Base-by-base conservation (phyloP, 169 alveolate species). In the Cryptosporidium parvum region DNA sequence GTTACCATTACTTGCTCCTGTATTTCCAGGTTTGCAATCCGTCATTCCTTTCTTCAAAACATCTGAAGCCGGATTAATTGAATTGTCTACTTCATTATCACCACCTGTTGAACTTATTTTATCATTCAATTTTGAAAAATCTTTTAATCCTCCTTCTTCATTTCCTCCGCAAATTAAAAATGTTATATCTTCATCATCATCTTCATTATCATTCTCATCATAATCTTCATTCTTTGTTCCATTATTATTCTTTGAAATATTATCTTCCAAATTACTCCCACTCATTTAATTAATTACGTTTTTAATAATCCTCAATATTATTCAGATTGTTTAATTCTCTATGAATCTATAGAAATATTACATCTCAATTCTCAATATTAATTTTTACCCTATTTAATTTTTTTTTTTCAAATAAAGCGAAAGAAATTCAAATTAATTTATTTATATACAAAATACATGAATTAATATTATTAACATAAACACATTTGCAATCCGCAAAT, bases 101-200 rank as follows among this genome's bases (percentile, higher is more conserved):
- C 12, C 33, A 58, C 33, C 18, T 10, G 42, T n/a, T 33, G 45
- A 61, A 21, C 8, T 33, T 2, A 3, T 23, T 0, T 68, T 68
- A 18, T 23, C 37, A 37, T 21, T 68, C 45, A 33, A 4, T 33
- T 33, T 35, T n/a, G 86, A 75, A 56, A 75, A 75, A 21, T 75
- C 86, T 1, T 56, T 56, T 21, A 61, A 56, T 16, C 42, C 72
- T 16, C 72, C 48, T 21, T 75, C 86, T 21, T 59, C 73, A 33
- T 75, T 37, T 35, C 70, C 86, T 4, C 86, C 86, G 26, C 71
- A 56, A 21, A 75, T 75, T 39, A 75, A 39, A 35, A 75, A 75
- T 1, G 44, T 75, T 4, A 75, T 73, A 58, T 75, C 86, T 1
- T 75, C 86, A 18, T 75, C 86, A 48, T 48, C 56, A 14, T 58